A percentile compares a stretch with the other conserved stretches of the same genome.
phyloP scores from a whole-genome alignment of 352 stramenopile genomes.

The Phytophthora tubulina region DNA sequence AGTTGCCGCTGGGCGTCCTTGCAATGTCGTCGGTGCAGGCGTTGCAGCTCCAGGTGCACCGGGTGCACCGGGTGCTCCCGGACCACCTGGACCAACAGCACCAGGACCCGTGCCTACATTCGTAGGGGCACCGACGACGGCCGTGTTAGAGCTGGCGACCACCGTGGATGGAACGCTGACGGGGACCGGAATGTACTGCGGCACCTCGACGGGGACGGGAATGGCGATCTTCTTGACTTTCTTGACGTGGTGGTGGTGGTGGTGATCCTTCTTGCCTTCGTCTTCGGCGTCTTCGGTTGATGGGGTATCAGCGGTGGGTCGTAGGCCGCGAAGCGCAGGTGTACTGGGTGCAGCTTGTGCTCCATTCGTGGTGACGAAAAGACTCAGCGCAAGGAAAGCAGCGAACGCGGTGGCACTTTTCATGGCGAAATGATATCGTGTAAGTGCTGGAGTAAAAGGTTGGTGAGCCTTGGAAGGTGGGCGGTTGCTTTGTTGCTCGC shows the following conservation, averaged over 20 bases:
- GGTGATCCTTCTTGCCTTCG: slow-evolving; percentile 20
- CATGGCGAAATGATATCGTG: slow-evolving; percentile 16
- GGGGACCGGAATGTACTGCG: slow-evolving; percentile 39
- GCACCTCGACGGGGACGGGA: slow-evolving; percentile 40
- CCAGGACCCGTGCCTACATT: slow-evolving; percentile 10
- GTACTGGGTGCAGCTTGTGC: neutral
- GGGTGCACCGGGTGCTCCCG: neutral
- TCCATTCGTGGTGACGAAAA: slow-evolving; percentile 19
- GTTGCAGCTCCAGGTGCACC: slow-evolving; percentile 19
- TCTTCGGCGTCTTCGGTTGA: slow-evolving; percentile 22
- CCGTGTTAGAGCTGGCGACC: slow-evolving; percentile 36
- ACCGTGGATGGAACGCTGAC: slow-evolving; percentile 36
- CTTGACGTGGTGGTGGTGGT: slow-evolving; percentile 27
- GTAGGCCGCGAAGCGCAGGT: slow-evolving; percentile 21
- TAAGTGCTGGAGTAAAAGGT: neutral
- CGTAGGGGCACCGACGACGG: slow-evolving; percentile 18
- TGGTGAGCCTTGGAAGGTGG: neutral
- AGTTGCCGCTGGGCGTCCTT: slow-evolving; percentile 24
- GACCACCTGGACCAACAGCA: slow-evolving; percentile 5
- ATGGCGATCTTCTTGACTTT: slow-evolving; percentile 51
- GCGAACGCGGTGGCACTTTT: slow-evolving; percentile 23
- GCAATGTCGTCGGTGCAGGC: slow-evolving; percentile 28
- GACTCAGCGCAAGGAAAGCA: slow-evolving; percentile 25
- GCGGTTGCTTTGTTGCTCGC: slow-evolving; percentile 7
- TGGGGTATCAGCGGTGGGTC: slow-evolving; percentile 7